Conservation (phyloP, 768 basidiomycete genomes). For the Tulasnella sp. region DNA sequence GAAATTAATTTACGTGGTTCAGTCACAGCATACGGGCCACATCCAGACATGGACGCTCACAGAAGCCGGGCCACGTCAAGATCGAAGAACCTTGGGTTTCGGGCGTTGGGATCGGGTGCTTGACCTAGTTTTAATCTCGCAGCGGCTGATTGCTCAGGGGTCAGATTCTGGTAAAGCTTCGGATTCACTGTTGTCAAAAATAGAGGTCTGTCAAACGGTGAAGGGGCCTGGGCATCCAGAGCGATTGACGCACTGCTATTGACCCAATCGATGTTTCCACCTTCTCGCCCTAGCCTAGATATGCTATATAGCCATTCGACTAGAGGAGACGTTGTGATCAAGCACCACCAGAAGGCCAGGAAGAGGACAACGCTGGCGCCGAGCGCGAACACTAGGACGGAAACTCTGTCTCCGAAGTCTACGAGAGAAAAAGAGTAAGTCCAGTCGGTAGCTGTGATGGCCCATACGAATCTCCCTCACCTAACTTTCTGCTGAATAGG, state of each 20-base stretch:
- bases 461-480: background rate
- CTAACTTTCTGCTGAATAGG: background rate
- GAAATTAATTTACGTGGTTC: background rate
- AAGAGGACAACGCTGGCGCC: background rate
- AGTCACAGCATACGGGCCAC: background rate
- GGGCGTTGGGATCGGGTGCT: background rate
- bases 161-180: conserved; percentile 16
- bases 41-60: background rate
- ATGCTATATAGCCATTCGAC: background rate
- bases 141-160: background rate
- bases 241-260: conserved; percentile 1
- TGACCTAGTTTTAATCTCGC: conserved; percentile 11
- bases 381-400: background rate
- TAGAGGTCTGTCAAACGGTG: background rate
- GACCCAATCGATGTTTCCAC: background rate
- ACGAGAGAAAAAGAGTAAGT: background rate
- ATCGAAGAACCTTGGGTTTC: conserved; percentile 17
- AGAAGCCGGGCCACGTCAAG: conserved; percentile 20
- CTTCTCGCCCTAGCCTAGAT: background rate
- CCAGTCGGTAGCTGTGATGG: background rate
- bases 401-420: background rate
- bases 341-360: background rate
- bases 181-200: conserved; percentile 1
- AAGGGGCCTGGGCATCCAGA: background rate
- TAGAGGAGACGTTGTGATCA: background rate